phyloP scores from a whole-genome alignment of 495 filamentous ascomycete species.

The Aspergillus incahuasiensis region DNA sequence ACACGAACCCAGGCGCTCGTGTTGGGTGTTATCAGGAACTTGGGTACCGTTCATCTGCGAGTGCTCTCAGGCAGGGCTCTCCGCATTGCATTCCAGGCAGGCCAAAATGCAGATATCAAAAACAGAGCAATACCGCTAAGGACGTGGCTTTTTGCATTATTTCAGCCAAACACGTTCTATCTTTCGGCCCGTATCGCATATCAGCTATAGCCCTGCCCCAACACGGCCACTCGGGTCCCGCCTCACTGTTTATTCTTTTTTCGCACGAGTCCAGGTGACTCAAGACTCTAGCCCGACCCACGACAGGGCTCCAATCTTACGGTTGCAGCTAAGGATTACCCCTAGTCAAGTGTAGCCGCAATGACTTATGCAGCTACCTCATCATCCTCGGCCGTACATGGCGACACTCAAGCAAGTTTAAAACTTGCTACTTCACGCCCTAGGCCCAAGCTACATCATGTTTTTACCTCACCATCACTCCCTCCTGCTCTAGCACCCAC shows the following conservation, averaged over 20 bases:
- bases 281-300: slow-evolving; percentile 34
- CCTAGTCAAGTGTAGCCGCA: slow-evolving; percentile 30
- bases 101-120: slow-evolving; percentile 51
- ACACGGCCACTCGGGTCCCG: slow-evolving; percentile 28
- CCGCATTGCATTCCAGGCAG: slow-evolving; percentile 42
- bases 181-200: slow-evolving; percentile 37
- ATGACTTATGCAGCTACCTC: slow-evolving; percentile 44
- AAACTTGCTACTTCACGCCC: slow-evolving; percentile 37
- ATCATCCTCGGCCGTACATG: slow-evolving; percentile 39
- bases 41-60: slow-evolving; percentile 27
- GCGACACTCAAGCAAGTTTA: slow-evolving; percentile 38
- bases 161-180: slow-evolving; percentile 33
- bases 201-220: slow-evolving; percentile 27
- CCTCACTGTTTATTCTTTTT: slow-evolving; percentile 35
- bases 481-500: slow-evolving; percentile 25
- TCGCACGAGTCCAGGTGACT: slow-evolving; percentile 46
- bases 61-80: slow-evolving; percentile 46
- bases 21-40: slow-evolving; percentile 39
- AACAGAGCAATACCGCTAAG: slow-evolving; percentile 41
- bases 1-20: slow-evolving; percentile 34
- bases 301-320: slow-evolving; percentile 28
- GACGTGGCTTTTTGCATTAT: slow-evolving; percentile 43
- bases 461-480: slow-evolving; percentile 29
- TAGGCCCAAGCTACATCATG: slow-evolving; percentile 37
- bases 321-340: slow-evolving; percentile 33